Evolutionary conservation across 2,329 filamentous ascomycete species (phyloP), one percentile per base, ranked within the genome.

Genomic region (Aureobasidium uvarum): DNA sequence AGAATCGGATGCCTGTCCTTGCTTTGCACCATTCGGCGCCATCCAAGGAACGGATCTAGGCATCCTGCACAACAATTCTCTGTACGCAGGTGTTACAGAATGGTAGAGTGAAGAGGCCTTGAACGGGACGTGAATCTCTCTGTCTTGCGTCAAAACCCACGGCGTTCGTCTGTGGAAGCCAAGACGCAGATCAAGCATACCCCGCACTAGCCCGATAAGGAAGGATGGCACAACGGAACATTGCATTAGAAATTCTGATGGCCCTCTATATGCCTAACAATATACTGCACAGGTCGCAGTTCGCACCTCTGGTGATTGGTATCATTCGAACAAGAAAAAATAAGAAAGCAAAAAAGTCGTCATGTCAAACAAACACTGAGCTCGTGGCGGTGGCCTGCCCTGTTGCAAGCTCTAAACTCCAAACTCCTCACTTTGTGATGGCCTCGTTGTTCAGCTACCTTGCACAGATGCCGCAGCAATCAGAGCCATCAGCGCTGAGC

Each of bases 401-500:
- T 25, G n/a, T 31, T 55, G 38, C 54, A 43, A 31, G 14, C 20
- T 41, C 13, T 4, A 54, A 36, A 39, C 33, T 55, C 28, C 28
- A 31, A 31, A 31, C 28, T 31, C 52, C 33, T 41, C 23, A 23
- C 41, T 56, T 41, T 41, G n/a, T 48, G 36, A 25, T n/a, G 36
- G 14, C 43, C 13, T 23, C 28, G 5, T 28, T 43, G 20, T 45
- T 45, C 41, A 38, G 11, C 25, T 38, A 25, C 36, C 28, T 62
- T 63, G 60, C 18, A 48, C 60, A 54, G 28, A 43, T 52, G 68
- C 70, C 72, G 86, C 87, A 33, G 85, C 89, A 66, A 91, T 84
- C 36, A 91, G 76, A 41, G 82, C 84, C 75, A 91, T 89, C 75
- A 91, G 76, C 0, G 86, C 88, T 20, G 84, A 85, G 71, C 83